These are phyloP conservation scores for Schoenoplectus triqueter DNA, from an alignment of 202 grass and related monocot genomes.

Conservation along the genomic window DNA sequence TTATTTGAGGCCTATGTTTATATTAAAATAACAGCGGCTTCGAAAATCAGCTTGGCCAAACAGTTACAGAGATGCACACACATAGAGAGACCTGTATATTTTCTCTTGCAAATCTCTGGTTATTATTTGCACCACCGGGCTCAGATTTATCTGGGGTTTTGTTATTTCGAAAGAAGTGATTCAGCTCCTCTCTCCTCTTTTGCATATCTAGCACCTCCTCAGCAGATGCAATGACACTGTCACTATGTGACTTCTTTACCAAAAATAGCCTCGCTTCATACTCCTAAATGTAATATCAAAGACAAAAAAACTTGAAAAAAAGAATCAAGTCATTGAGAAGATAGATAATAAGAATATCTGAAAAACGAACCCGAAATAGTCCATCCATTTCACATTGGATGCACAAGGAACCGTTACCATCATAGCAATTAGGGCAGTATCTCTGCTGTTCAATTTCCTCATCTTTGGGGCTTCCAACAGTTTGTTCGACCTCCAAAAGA, in stretches of 20 bases:
- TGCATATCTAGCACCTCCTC: constrained; percentile 77
- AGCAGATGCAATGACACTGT: constrained; percentile 71
- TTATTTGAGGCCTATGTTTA: constrained; percentile 8
- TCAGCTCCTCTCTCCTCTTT: constrained; percentile 76
- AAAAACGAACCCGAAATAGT: constrained; percentile 69
- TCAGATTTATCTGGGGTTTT: constrained; percentile 57
- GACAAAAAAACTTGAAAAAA: constrained; percentile 38
- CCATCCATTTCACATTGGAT: constrained; percentile 89
- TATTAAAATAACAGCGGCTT: constrained; percentile 16
- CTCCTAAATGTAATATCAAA: constrained; percentile 54
- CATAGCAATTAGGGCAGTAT: constrained; percentile 89
- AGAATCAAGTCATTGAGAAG: constrained; percentile 6
- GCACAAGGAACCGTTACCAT: constrained; percentile 86
- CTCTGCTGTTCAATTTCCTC: constrained; percentile 81
- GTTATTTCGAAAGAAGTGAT: constrained; percentile 84
- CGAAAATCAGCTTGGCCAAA: constrained; percentile 7
- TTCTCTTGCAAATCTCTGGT: constrained; percentile 70
- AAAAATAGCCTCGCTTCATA: constrained; percentile 83
- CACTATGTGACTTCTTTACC: constrained; percentile 83
- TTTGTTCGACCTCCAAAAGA: constrained; percentile 82
- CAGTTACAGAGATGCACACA: constrained; percentile 15
- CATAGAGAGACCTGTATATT: constrained; percentile 67
- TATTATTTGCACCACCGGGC: constrained; percentile 43
- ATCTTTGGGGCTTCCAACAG: constrained; percentile 79
- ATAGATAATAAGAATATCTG: constrained; percentile 5